Base-by-base conservation (phyloP, 2,329 filamentous ascomycete genomes). In the Pseudopyricularia javanii region DNA sequence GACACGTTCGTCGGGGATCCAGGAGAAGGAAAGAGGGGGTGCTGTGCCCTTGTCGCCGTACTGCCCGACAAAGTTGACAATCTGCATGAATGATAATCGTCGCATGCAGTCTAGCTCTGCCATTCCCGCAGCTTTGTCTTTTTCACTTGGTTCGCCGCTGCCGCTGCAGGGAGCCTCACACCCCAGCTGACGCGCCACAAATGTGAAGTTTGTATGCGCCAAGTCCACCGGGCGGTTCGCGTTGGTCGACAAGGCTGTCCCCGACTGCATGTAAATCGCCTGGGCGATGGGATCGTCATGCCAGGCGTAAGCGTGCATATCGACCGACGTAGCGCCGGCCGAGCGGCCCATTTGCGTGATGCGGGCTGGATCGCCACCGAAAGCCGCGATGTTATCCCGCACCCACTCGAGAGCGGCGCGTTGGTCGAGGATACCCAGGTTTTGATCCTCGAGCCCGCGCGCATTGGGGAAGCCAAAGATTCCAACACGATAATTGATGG, bases 361-460 rank as follows among this genome's bases (percentile, higher is more conserved):
- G 37, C 73, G 69, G 5, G 63, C 56, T 0, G 70, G 68, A 56
- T 80, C 73, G 34, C 76, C 78, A 2, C 76, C 76, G 58, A 80
- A 81, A 1, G 64, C 62, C 3, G 59, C 62, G 51, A 80, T 76
- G 54, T 80, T 79, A 30, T 77, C 72, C 50, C 72, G 69, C 2
- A 80, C 70, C 78, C 77, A 80, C 32, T 72, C 64, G n/a, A 80
- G 63, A 9, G 73, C 63, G 0, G 73, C 54, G 1, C 70, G 66
- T 59, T 80, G 76, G 56, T 81, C 78, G 51, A 69, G 68, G 3
- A 80, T 61, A 0, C 80, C 80, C n/a, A 75, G 59, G 56, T 83
- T 84, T 52, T 69, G 66, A 12, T 54, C 64, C 50, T 55, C 57
- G 34, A 20, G 43, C 59, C 63, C 1, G 56, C 56, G 9, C 1